Evolutionary conservation across 148 eudicot genomes (phyloP).

Genomic region (Polygonum aviculare): DNA sequence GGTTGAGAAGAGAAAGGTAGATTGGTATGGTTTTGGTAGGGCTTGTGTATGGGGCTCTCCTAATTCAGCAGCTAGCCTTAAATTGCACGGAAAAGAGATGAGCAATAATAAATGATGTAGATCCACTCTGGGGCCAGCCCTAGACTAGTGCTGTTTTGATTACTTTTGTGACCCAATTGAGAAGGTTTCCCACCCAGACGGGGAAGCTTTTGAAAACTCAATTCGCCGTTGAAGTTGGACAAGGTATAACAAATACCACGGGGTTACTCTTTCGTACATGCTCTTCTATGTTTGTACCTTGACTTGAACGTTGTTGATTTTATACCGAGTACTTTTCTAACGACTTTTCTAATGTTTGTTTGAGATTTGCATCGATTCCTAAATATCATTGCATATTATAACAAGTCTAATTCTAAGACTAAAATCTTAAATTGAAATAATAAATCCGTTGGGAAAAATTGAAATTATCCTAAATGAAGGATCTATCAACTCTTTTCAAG

Average conservation of each 20-base stretch:
- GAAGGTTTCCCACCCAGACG: neutral
- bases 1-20: neutral
- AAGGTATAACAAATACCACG: neutral
- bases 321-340: no score
- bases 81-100: neutral
- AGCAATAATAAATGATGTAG: neutral
- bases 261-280: neutral
- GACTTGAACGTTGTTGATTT: no score
- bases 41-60: neutral
- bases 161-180: neutral
- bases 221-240: neutral
- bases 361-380: no score
- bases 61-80: neutral
- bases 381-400: no score
- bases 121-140: neutral
- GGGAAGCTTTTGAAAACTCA: neutral
- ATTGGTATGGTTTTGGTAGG: neutral
- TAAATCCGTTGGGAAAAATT: no score
- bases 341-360: no score
- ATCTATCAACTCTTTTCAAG: no score
- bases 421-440: no score
- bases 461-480: no score
- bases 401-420: no score
- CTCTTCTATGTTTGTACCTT: no score
- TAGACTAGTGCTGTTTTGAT: neutral